Conservation (phyloP, 78 protist genomes). For the Isochrysis galbana region DNA sequence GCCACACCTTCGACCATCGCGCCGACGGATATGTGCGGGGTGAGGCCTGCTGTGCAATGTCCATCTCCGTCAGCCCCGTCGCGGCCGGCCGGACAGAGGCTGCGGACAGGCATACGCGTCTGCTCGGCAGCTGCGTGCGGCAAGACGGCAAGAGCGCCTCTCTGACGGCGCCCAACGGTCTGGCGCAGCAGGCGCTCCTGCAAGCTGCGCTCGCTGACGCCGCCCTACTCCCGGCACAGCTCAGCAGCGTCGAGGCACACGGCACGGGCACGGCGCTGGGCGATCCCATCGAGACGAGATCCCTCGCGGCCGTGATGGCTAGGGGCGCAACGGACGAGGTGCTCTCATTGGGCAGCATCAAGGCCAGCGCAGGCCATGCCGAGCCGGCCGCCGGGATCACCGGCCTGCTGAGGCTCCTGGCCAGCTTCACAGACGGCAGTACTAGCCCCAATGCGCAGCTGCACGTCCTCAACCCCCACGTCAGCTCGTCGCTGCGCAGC, state of each 20-base stretch:
- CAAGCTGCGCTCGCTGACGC: conserved; percentile 47
- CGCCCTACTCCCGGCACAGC: conserved; percentile 2
- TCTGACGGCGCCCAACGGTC: conserved; percentile 66
- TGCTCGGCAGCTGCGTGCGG: background rate
- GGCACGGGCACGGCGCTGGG: conserved; percentile 62
- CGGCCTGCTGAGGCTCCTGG: background rate
- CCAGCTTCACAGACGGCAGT: background rate
- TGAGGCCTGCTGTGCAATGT: conserved; percentile 77
- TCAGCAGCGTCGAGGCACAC: conserved; percentile 58
- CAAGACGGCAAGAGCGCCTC: conserved; percentile 64
- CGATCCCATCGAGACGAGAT: conserved; percentile 50
- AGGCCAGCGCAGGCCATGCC: conserved; percentile 5
- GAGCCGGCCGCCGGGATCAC: conserved; percentile 21
- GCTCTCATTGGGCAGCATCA: conserved; percentile 33
- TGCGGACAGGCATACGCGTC: no score
- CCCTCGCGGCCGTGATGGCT: background rate
- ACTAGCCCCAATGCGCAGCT: background rate
- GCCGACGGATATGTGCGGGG: conserved; percentile 86
- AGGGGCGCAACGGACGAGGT: background rate
- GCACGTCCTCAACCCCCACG: background rate
- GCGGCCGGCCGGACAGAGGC: background rate
- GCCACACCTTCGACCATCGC: conserved; percentile 66
- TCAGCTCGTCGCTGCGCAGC: background rate
- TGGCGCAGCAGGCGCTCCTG: conserved; percentile 67
- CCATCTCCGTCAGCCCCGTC: conserved; percentile 55